Evolutionary conservation across 2,329 filamentous ascomycete species (phyloP), one percentile per base, ranked within the genome.

Genomic region (Neoscytalidium dimidiatum): DNA sequence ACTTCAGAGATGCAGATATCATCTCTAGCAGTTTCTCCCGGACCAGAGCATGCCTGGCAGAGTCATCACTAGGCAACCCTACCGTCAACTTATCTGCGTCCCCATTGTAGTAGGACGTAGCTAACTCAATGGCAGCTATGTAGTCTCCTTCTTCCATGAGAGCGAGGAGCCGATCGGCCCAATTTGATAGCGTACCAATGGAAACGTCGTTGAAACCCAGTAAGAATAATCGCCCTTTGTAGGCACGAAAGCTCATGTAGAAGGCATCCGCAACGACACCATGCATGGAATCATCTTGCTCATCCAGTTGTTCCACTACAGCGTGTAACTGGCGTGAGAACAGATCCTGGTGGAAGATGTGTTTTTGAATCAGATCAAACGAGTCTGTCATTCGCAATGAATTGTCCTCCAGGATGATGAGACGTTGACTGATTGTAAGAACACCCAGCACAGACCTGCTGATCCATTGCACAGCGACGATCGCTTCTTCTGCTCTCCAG

Each of bases 131-230:
- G 1, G 95, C 94, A 13, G 88, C 91, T 68, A 99, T 91, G 73
- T 96, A 97, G 77, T 98, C 93, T n/a, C 95, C 95, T 64, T 93
- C 88, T 75, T 98, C 94, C 92, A 99, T 97, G 70, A 98, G 83
- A 0, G 94, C 94, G 69, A 97, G 88, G 19, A 99, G 82, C 44
- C 95, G 86, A 77, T 99, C 95, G 2, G 95, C 94, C 95, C 95
- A 99, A 70, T 99, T 99, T 0, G 95, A 98, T 35, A 99, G 80
- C 4, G 91, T 91, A 1, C 95, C 95, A 53, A 98, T 92, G 0
- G 92, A 92, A 44, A 97, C 83, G 73, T 98, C 94, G 73, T 94
- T 95, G 79, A 94, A 94, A n/a, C 95, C 94, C 8, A 99, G 83
- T 3, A 98, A 81, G 73, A 99, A 99, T 38, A 97, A 83, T 31